Percentiles rank a stretch among this genome's conserved stretches.
phyloP scores from a whole-genome alignment of 441 rosid species.

The Populus hybrid region DNA sequence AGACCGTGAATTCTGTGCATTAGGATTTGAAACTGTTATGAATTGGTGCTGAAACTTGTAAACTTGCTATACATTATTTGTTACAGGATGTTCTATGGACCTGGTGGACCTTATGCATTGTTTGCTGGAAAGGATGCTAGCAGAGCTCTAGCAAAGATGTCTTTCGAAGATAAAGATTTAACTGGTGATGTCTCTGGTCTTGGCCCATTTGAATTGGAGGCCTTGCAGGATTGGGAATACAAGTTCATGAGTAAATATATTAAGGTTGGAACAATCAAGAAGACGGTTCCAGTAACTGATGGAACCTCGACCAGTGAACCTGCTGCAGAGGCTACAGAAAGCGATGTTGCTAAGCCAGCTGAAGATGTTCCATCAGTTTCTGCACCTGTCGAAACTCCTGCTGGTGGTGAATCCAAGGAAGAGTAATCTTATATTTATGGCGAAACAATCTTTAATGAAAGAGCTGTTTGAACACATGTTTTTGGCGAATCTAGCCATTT shows the following conservation, averaged over 20 bases:
- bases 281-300: slow-evolving; percentile 37
- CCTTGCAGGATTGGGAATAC: slow-evolving; percentile 89
- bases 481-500: background rate
- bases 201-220: slow-evolving; percentile 73
- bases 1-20: background rate
- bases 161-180: slow-evolving; percentile 77
- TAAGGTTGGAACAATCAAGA: slow-evolving; percentile 73
- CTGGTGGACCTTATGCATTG: slow-evolving; percentile 92
- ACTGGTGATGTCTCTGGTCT: slow-evolving; percentile 82
- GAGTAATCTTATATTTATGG: slow-evolving; percentile 18
- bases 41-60: slow-evolving; percentile 28
- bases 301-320: slow-evolving; percentile 42
- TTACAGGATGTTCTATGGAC: slow-evolving; percentile 95
- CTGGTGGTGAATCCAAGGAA: slow-evolving; percentile 30
- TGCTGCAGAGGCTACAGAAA: slow-evolving; percentile 34
- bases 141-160: slow-evolving; percentile 91
- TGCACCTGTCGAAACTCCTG: slow-evolving; percentile 25
- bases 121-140: slow-evolving; percentile 93
- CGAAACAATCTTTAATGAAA: background rate
- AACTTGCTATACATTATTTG: slow-evolving; percentile 17
- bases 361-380: slow-evolving; percentile 40
- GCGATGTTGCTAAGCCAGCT: slow-evolving; percentile 38
- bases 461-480: slow-evolving; percentile 7
- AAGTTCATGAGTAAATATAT: slow-evolving; percentile 94
- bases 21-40: background rate